Evolutionary conservation across 169 alveolate species (phyloP), one percentile per base, ranked within the genome.

Genomic region (Plasmodium coatneyi): DNA sequence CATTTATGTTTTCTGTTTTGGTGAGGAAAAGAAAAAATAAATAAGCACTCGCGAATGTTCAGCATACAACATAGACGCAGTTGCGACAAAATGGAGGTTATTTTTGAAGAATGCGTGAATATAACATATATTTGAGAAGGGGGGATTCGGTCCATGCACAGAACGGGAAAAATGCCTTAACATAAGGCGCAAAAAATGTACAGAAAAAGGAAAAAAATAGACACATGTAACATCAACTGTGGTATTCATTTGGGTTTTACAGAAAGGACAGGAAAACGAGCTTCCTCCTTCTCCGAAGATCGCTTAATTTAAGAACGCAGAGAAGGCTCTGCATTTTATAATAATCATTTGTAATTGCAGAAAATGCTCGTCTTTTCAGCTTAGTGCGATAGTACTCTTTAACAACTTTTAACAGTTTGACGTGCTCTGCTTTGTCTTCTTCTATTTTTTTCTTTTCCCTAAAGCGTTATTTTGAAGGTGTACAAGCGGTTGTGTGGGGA

Each of bases 361-460:
- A 89, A 89, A 89, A 60, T 10, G 83, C 82, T 25, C 71, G 71
- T 79, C 49, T 89, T 89, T 79, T 89, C 82, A 89, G 71, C 32
- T 60, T 52, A 19, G 39, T 28, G 46, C 49, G 49, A 49, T 89
- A 89, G 39, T 89, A 89, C 19, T 30, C 32, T 52, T 89, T 80
- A 28, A 89, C 94, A 89, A 43, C 83, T 56, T 89, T 89, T 79
- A 79, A 56, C 34, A 71, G 49, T 46, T 89, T 56, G 81, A 2
- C 43, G 39, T 79, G 32, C 82, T 89, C 94, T 41, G 66, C 72
- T 89, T 89, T 89, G 34, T 78, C 89, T 78, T 56, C 83, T 89
- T 78, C 90, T 80, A 46, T 60, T 56, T 89, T 78, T 66, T 89
- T 79, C 81, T 89, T 89, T n/a, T 52, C 72, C 83, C 94, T 89